These are phyloP conservation scores for Pleurotus citrinopileatus DNA, from an alignment of 768 basidiomycete species.

Conservation along the genomic window DNA sequence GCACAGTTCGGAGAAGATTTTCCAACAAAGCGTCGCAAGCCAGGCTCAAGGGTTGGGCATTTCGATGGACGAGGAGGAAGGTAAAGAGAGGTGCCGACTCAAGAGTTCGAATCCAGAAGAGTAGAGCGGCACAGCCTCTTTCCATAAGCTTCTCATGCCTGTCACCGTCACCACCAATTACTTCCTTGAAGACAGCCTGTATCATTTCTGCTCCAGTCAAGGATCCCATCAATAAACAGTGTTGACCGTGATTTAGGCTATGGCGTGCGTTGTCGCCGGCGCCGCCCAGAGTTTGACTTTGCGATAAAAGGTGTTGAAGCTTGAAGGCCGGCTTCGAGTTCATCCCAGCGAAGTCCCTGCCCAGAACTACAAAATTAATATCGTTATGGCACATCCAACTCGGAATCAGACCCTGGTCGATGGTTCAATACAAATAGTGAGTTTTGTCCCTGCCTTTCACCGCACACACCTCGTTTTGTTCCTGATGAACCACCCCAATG, in stretches of 20 bases:
- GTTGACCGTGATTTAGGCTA: too few relatives aligned
- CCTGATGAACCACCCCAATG: neutral
- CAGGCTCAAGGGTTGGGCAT: too few relatives aligned
- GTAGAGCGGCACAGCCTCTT: too few relatives aligned
- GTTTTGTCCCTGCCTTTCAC: neutral
- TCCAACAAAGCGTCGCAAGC: too few relatives aligned
- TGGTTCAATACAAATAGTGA: slow-evolving; percentile 3
- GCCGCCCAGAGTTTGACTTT: neutral
- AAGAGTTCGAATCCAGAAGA: too few relatives aligned
- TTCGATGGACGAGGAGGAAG: too few relatives aligned
- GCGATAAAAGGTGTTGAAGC: neutral
- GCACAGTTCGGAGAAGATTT: too few relatives aligned
- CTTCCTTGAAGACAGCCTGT: neutral
- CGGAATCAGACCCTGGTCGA: slow-evolving; percentile 2
- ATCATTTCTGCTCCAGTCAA: neutral
- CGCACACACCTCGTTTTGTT: neutral
- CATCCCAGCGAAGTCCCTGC: neutral
- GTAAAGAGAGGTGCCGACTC: too few relatives aligned
- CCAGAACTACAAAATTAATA: neutral
- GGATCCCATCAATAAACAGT: neutral
- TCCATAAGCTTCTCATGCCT: too few relatives aligned
- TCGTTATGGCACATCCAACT: neutral
- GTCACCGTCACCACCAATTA: too few relatives aligned
- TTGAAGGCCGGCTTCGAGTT: neutral
- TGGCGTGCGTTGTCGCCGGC: neutral